Conservation (phyloP, 768 basidiomycete genomes). For the Rubroboletus satanas region DNA sequence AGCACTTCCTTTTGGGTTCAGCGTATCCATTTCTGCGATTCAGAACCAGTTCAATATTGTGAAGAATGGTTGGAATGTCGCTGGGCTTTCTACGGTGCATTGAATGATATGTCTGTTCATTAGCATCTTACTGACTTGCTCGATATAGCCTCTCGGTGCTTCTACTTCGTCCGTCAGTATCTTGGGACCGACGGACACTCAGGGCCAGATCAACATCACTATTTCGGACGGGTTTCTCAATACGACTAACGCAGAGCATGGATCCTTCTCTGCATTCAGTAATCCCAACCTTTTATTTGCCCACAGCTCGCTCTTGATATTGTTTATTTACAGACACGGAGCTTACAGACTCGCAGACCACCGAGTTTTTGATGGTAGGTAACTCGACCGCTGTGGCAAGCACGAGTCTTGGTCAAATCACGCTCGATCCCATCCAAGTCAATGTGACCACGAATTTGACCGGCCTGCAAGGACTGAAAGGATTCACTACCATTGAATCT, state of each 20-base stretch:
- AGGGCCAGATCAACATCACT: conserved; percentile 61
- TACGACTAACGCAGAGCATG: conserved; percentile 45
- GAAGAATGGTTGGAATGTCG: conserved; percentile 48
- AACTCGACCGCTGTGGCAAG: conserved; percentile 57
- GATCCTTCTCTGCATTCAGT: conserved; percentile 59
- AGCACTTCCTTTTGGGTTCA: conserved; percentile 74
- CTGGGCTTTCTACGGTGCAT: conserved; percentile 55
- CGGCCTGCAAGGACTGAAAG: conserved; percentile 60
- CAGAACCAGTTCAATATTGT: conserved; percentile 63
- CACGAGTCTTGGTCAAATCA: conserved; percentile 60
- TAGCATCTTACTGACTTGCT: not conserved
- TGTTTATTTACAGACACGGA: conserved; percentile 42
- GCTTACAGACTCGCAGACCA: conserved; percentile 47
- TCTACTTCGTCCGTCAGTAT: conserved; percentile 59
- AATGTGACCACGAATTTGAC: conserved; percentile 59
- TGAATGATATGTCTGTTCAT: not conserved
- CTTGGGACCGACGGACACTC: conserved; percentile 49
- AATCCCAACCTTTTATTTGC: conserved; percentile 17
- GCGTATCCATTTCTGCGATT: conserved; percentile 53
- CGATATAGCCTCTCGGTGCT: conserved; percentile 52
- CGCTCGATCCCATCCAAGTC: conserved; percentile 68
- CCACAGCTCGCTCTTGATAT: not conserved
- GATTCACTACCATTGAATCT: conserved; percentile 47
- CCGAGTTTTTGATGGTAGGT: conserved; percentile 56
- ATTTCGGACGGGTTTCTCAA: conserved; percentile 52